These are phyloP conservation scores for Cladosporium sp. DNA, from an alignment of 2,329 filamentous ascomycete species.

Conservation along the genomic window DNA sequence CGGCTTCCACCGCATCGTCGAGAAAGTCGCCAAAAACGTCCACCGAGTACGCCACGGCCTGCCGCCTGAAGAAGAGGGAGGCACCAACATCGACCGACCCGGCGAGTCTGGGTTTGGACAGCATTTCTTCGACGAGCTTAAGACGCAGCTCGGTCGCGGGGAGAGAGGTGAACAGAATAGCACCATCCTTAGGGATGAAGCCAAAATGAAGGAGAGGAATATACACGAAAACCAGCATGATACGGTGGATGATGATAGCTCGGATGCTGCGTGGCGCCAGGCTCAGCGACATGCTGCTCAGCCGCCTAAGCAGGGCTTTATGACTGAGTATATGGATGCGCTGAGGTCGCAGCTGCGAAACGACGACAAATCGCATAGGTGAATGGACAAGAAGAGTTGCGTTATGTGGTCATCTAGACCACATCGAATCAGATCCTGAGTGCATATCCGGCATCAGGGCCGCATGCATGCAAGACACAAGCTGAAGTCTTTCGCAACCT, in stretches of 20 bases:
- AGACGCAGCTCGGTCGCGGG: slow-evolving; percentile 26
- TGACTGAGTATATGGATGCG: slow-evolving; percentile 28
- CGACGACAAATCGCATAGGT: slow-evolving; percentile 15
- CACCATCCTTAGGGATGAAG: slow-evolving; percentile 9
- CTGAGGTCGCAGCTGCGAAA: slow-evolving; percentile 25
- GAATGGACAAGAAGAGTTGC: not conserved
- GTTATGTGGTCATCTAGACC: too few species aligned
- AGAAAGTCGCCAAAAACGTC: slow-evolving; percentile 45
- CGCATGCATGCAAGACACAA: too few species aligned
- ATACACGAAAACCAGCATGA: not conserved
- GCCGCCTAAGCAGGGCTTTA: slow-evolving; percentile 22
- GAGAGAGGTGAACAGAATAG: slow-evolving; percentile 21
- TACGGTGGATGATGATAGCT: slow-evolving; percentile 14
- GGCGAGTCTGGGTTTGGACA: slow-evolving; percentile 38
- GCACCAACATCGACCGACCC: slow-evolving; percentile 40
- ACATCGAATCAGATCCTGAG: too few species aligned
- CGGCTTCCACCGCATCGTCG: slow-evolving; percentile 50
- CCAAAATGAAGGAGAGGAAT: not conserved
- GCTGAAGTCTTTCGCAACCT: too few species aligned
- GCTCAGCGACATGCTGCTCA: slow-evolving; percentile 16
- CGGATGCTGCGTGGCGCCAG: slow-evolving; percentile 26
- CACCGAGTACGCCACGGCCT: slow-evolving; percentile 43
- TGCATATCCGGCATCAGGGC: too few species aligned
- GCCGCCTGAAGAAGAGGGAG: slow-evolving; percentile 46
- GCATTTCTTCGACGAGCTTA: slow-evolving; percentile 51